phyloP scores from a whole-genome alignment of 208 protist species.

The Trypanosomatidae sp. region DNA sequence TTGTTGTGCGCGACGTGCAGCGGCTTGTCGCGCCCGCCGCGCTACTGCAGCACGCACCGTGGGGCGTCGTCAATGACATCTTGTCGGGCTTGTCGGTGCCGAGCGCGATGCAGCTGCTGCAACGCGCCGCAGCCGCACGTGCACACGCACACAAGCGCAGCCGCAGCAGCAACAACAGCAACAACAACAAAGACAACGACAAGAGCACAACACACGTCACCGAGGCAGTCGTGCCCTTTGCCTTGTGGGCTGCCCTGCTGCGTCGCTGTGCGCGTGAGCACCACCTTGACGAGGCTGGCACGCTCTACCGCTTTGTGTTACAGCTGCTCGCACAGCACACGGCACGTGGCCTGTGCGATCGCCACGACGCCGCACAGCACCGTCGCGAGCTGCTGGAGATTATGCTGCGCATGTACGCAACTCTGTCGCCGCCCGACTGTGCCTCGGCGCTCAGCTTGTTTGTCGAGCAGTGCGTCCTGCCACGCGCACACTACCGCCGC shows the following conservation, averaged over 20 bases:
- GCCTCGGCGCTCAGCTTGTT: constrained; percentile 48
- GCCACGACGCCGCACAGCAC: constrained; percentile 40
- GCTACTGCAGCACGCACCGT: constrained; percentile 25
- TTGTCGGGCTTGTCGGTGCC: constrained; percentile 52
- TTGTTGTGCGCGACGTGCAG: constrained; percentile 59
- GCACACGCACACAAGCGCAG: neutral
- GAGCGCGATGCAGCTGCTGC: constrained; percentile 70
- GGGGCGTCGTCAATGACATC: constrained; percentile 71
- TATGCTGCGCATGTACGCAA: constrained; percentile 83
- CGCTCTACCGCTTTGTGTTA: constrained; percentile 60
- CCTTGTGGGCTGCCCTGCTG: constrained; percentile 66
- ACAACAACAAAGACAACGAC: too few relatives aligned
- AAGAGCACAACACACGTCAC: too few relatives aligned
- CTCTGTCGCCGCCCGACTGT: constrained; percentile 49
- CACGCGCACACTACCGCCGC: too few relatives aligned
- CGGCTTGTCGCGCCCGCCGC: constrained; percentile 26
- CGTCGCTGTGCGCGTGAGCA: constrained; percentile 61
- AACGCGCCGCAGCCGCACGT: constrained; percentile 8
- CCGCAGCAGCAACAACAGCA: neutral
- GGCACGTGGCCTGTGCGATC: too few relatives aligned
- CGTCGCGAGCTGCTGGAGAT: constrained; percentile 78
- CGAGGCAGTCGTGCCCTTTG: constrained; percentile 22
- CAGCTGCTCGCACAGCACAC: too few relatives aligned
- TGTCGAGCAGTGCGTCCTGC: constrained; percentile 46
- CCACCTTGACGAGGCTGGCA: constrained; percentile 57